Base-by-base conservation (phyloP, 495 filamentous ascomycete species). In the Elasticomyces elasticus region DNA sequence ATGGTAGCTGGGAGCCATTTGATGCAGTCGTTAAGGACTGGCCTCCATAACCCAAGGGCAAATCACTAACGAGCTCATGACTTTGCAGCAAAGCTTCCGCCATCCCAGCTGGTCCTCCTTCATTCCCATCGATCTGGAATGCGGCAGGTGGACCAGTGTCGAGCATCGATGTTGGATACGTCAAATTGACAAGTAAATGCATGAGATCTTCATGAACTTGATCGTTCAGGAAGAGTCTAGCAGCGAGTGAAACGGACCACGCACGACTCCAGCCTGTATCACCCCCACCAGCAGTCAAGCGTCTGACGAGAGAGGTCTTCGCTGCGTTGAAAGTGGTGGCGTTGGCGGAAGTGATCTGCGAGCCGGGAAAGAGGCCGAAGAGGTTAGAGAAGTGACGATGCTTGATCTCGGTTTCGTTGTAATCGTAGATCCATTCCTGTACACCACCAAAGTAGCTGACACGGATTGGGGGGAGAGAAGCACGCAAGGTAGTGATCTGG, bases 101-200 rank as follows among this genome's bases (percentile, higher is more conserved):
- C 22, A 79, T 69, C 3, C 69, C 74, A 5, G 73, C 71, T 3
- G 65, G 67, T 23, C 68, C 69, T 0, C 76, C 76, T 61, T 76
- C 77, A 55, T 77, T 78, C 6, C 75, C 76, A 55, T 79, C 76
- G 27, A 79, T 78, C 59, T 78, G 74, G 37, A 74, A 33, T 7
- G 30, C 30, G 15, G 30, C 71, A 15, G 53, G 27, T 15, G 33
- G 27, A 10, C 25, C 12, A 7, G 19, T 26, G 13, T 26, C 44
- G 24, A 43, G 22, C 15, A 43, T 26, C 23, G 49, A 33, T 15
- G 30, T 31, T 22, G 53, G 30, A 41, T 56, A 47, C 38, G 19
- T 45, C 27, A 56, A 20, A 30, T 56, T 52, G 19, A 15, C 38
- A 7, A 42, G 17, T 15, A 47, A 7, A 11, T 46, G n/a, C 47